A percentile compares a stretch with the other conserved stretches of the same genome.
Conservation (phyloP, 2,329 filamentous ascomycete species). For the Rhexocercosporidium sp. region DNA sequence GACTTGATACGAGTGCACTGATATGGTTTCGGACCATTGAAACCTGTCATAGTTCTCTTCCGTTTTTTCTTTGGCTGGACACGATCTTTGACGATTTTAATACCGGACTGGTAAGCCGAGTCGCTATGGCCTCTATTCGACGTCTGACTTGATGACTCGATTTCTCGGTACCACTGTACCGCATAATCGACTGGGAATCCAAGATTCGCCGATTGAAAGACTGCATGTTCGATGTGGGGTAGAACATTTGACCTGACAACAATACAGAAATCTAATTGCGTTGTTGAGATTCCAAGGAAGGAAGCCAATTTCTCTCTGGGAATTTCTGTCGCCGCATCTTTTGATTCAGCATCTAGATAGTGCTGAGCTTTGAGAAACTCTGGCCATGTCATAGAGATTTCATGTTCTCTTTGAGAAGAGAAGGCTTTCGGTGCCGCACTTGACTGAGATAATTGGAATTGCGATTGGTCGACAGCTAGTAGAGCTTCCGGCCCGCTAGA, state of each 20-base stretch:
- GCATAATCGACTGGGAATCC: neutral
- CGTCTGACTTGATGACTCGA: neutral
- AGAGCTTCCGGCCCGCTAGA: neutral
- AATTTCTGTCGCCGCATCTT: neutral
- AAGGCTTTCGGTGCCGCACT: too few species aligned
- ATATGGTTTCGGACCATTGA: neutral
- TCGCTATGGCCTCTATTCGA: neutral
- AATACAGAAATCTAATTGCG: conserved; percentile 2
- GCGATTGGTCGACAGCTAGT: neutral
- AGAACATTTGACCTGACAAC: neutral
- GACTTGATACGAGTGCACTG: conserved; percentile 11
- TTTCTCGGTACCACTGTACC: conserved; percentile 4
- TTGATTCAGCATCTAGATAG: neutral
- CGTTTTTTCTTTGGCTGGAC: conserved; percentile 1
- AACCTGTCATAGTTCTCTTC: neutral
- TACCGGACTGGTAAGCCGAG: conserved; percentile 16
- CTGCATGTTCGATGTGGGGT: neutral
- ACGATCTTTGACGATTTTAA: neutral
- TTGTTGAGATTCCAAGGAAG: neutral
- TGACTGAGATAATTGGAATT: too few species aligned
- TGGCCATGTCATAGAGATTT: too few species aligned
- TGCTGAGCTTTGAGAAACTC: neutral
- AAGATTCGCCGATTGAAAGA: neutral
- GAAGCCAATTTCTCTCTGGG: neutral
- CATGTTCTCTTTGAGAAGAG: too few species aligned